Percentiles rank a stretch among this genome's conserved stretches.
Conservation (phyloP, 2,329 filamentous ascomycete species). For the Phialocephala sp. region DNA sequence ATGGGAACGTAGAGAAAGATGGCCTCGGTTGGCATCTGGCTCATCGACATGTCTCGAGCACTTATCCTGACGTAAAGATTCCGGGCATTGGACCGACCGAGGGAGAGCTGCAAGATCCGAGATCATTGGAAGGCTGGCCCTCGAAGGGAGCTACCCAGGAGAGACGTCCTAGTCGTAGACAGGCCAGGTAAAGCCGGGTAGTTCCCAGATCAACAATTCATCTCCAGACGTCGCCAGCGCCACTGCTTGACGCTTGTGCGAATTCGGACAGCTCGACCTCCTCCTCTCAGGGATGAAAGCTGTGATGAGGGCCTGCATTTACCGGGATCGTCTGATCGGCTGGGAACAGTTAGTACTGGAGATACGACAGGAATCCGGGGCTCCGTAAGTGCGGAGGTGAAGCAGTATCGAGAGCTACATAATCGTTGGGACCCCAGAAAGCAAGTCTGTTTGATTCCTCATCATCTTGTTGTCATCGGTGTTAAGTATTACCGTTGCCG, state of each 20-base stretch:
- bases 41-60: background rate
- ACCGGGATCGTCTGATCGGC: constrained; percentile 31
- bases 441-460: background rate
- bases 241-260: constrained; percentile 20
- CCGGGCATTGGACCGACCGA: background rate
- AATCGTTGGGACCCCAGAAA: constrained; percentile 15
- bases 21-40: background rate
- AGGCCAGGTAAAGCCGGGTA: constrained; percentile 12
- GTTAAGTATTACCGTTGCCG: background rate
- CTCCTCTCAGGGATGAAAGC: constrained; percentile 15
- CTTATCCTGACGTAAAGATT: background rate
- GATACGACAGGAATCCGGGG: constrained; percentile 18
- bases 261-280: constrained; percentile 19
- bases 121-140: background rate
- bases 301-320: constrained; percentile 11
- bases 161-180: background rate
- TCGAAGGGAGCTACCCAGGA: background rate
- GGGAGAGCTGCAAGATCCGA: background rate
- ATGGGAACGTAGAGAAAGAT: background rate
- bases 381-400: constrained; percentile 31
- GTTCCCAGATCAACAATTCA: constrained; percentile 10
- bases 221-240: constrained; percentile 6
- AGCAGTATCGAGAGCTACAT: constrained; percentile 23
- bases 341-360: constrained; percentile 10
- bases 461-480: background rate